Evolutionary conservation across 2,329 filamentous ascomycete species (phyloP).

Genomic region (Dryadomyces quercus-mongolicae): DNA sequence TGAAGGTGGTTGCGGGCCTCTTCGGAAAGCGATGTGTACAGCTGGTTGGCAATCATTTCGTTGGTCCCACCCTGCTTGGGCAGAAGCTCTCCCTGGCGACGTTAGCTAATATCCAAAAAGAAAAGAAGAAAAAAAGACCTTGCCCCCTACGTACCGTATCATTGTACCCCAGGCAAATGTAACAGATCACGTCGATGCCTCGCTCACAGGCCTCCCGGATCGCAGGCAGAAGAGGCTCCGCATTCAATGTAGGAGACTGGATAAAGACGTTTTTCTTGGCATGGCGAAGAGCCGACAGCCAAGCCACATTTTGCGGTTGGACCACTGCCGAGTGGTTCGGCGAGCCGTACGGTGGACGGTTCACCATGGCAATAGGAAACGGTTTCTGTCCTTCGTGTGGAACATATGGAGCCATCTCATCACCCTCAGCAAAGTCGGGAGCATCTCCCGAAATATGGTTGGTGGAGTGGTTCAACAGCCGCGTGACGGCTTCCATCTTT

Average conservation of each 20-base stretch:
- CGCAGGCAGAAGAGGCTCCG: constrained; percentile 51
- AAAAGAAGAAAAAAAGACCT: too few relatives aligned
- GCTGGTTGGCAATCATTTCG: constrained; percentile 51
- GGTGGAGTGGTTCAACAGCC: constrained; percentile 52
- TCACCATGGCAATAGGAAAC: constrained; percentile 62
- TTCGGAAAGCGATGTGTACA: constrained; percentile 42
- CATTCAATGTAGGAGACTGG: constrained; percentile 67
- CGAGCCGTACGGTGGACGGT: constrained; percentile 53
- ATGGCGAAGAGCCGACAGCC: constrained; percentile 56
- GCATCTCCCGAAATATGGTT: constrained; percentile 38
- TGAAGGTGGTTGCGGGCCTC: constrained; percentile 38
- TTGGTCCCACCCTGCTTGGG: constrained; percentile 67
- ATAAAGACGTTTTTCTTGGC: constrained; percentile 58
- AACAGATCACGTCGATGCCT: constrained; percentile 56
- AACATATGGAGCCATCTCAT: constrained; percentile 57
- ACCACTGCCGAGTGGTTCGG: constrained; percentile 47
- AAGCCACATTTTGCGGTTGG: constrained; percentile 66
- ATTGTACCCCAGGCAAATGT: constrained; percentile 69
- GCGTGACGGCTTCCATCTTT: constrained; percentile 44
- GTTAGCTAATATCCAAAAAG: background rate
- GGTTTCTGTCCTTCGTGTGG: constrained; percentile 37
- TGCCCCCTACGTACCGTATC: constrained; percentile 41
- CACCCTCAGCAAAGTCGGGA: constrained; percentile 36
- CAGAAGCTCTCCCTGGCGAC: constrained; percentile 52
- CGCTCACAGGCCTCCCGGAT: constrained; percentile 53